Evolutionary conservation across 768 basidiomycete genomes (phyloP).

Genomic region (Galerina marginata): DNA sequence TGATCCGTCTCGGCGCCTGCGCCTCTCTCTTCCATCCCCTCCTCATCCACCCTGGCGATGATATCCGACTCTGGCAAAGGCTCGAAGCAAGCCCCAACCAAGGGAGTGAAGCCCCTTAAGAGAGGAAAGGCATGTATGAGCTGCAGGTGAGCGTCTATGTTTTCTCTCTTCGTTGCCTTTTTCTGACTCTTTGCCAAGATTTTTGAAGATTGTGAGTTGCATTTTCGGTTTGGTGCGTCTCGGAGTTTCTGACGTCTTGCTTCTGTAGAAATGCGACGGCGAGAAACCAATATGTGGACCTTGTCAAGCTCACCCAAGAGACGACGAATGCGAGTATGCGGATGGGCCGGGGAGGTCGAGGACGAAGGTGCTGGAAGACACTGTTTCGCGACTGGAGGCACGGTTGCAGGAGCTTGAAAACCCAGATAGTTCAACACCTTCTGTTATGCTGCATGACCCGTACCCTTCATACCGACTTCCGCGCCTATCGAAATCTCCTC

Average conservation of each 20-base stretch:
- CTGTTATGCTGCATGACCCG: conserved; percentile 57
- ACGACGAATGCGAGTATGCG: conserved; percentile 74
- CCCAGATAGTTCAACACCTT: conserved; percentile 50
- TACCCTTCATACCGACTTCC: conserved; percentile 43
- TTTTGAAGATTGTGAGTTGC: conserved; percentile 53
- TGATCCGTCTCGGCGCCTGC: conserved; percentile 43
- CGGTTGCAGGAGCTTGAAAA: conserved; percentile 63
- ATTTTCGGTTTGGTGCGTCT: neutral
- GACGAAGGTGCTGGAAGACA: conserved; percentile 65
- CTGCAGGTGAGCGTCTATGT: conserved; percentile 45
- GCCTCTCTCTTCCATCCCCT: conserved; percentile 23
- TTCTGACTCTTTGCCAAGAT: conserved; percentile 33
- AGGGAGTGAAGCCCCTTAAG: conserved; percentile 49
- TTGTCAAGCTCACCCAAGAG: conserved; percentile 61
- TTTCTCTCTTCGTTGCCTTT: conserved; percentile 2
- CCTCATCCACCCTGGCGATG: conserved; percentile 40
- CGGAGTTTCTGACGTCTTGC: conserved; percentile 2
- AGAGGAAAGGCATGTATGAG: conserved; percentile 61
- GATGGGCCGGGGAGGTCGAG: conserved; percentile 66
- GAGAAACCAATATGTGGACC: conserved; percentile 67
- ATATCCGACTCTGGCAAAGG: conserved; percentile 41
- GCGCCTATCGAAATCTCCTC: conserved; percentile 38
- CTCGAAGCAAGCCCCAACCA: conserved; percentile 35
- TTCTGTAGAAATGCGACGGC: conserved; percentile 66
- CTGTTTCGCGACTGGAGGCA: conserved; percentile 58